Conservation (phyloP, 805 yeast genomes). For the Wickerhamomyces hampshirensis region DNA sequence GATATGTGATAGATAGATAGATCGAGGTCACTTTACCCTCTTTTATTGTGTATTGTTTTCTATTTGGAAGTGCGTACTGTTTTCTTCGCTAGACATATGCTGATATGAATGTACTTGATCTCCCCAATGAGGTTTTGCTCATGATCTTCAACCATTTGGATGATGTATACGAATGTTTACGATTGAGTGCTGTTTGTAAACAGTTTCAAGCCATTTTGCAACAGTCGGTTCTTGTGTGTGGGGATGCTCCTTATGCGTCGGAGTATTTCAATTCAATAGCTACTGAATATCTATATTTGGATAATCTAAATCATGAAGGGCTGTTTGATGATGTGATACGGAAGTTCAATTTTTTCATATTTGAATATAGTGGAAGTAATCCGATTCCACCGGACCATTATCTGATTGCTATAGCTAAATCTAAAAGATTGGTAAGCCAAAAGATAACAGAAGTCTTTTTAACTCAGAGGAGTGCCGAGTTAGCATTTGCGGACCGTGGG, state of each 20-base stretch:
- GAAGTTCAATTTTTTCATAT: constrained; percentile 10
- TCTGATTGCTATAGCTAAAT: constrained; percentile 7
- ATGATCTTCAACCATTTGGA: constrained; percentile 11
- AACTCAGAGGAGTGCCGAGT: constrained; percentile 1
- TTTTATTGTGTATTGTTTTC: too few relatives aligned
- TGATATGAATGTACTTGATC: constrained; percentile 6
- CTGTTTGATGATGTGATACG: constrained; percentile 1
- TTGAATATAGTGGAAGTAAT: constrained; percentile 9
- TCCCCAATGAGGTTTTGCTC: constrained; percentile 19
- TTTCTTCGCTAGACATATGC: neutral
- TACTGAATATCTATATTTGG: constrained; percentile 4
- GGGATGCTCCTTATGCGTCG: constrained; percentile 13
- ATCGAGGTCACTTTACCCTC: too few relatives aligned
- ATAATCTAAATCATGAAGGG: neutral
- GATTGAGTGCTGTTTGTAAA: constrained; percentile 11
- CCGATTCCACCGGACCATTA: constrained; percentile 7
- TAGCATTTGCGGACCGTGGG: constrained; percentile 7
- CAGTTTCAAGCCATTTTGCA: constrained; percentile 13
- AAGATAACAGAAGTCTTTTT: constrained; percentile 14
- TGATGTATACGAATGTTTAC: constrained; percentile 16
- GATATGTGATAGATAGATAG: too few relatives aligned
- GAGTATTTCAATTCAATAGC: constrained; percentile 11
- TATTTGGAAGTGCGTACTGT: neutral
- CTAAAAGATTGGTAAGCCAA: constrained; percentile 3
- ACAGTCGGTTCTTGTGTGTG: constrained; percentile 15